Evolutionary conservation across 1,284 basidiomycete genomes (phyloP).

Genomic region (Boletus smithii): DNA sequence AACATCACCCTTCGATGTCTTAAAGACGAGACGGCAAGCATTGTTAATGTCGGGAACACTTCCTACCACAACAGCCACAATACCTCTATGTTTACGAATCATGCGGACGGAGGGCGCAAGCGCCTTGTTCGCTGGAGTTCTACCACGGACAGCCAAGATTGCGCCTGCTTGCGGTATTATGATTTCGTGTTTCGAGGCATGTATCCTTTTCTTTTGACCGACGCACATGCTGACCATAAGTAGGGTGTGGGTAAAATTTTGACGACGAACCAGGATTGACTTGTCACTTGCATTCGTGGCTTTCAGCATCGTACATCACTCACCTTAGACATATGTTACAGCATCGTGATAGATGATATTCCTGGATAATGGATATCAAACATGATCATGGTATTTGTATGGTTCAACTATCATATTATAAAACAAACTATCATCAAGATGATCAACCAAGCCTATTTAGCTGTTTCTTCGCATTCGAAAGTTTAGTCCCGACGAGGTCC

Average conservation of each 20-base stretch:
- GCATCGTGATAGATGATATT: conserved; percentile 12
- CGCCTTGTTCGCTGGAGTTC: conserved; percentile 82
- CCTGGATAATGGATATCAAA: conserved; percentile 9
- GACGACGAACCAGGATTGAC: conserved; percentile 32
- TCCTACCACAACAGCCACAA: conserved; percentile 43
- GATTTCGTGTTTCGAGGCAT: conserved; percentile 93
- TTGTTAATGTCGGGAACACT: conserved; percentile 54
- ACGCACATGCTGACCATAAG: conserved; percentile 7
- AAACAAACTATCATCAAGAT: conserved; percentile 6
- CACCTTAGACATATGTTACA: conserved; percentile 23
- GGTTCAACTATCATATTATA: conserved; percentile 7
- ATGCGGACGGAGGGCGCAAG: conserved; percentile 72
- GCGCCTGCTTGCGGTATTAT: conserved; percentile 98
- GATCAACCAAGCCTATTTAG: conserved; percentile 66
- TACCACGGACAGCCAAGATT: conserved; percentile 91
- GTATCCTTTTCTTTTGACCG: conserved; percentile 15
- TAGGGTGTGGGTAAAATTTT: conserved; percentile 57
- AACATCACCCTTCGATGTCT: conserved; percentile 94
- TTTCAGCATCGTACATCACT: conserved; percentile 8
- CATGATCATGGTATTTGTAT: conserved; percentile 24
- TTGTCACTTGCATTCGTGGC: not conserved
- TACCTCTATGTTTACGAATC: conserved; percentile 68
- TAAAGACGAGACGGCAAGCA: conserved; percentile 91
- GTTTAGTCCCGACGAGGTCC: conserved; percentile 70
- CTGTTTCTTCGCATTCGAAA: conserved; percentile 77